These are phyloP conservation scores for Taxawa tesnikishii DNA, from an alignment of 2,329 filamentous ascomycete species.

Conservation along the genomic window DNA sequence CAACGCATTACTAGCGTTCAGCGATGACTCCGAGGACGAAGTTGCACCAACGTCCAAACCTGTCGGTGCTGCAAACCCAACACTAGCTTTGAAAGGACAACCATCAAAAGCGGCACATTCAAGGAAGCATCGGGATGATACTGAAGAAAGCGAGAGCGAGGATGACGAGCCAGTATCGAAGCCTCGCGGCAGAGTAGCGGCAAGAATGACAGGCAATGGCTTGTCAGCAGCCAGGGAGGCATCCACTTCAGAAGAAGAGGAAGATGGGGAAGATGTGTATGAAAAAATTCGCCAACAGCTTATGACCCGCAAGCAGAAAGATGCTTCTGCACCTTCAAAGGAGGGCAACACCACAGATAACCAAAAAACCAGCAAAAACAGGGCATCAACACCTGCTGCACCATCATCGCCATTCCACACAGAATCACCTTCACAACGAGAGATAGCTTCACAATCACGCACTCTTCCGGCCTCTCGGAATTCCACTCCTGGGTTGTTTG, in stretches of 20 bases:
- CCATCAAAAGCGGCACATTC: not conserved
- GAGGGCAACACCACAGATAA: not conserved
- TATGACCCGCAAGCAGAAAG: conserved; percentile 17
- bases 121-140: conserved; percentile 6
- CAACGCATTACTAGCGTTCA: conserved; percentile 37
- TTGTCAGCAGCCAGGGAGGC: conserved; percentile 16
- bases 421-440: not conserved
- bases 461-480: not conserved
- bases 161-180: conserved; percentile 19
- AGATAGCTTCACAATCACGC: not conserved
- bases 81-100: not conserved
- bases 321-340: not conserved
- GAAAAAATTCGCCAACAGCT: conserved; percentile 33
- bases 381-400: not conserved
- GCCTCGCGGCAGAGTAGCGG: conserved; percentile 52
- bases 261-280: conserved; percentile 25
- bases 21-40: conserved; percentile 23
- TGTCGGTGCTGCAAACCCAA: conserved; percentile 1
- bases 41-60: conserved; percentile 8
- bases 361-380: not conserved
- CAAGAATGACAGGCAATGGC: conserved; percentile 54
- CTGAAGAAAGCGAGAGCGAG: conserved; percentile 24
- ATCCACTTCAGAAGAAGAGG: conserved; percentile 11
- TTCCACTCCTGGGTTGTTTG: conserved; percentile 2
- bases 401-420: not conserved